A percentile compares a stretch with the other conserved stretches of the same genome.
Evolutionary conservation across 371 early-diverging fungal genomes (phyloP).

Genomic region (Thermomucor indicae-seudaticae): DNA sequence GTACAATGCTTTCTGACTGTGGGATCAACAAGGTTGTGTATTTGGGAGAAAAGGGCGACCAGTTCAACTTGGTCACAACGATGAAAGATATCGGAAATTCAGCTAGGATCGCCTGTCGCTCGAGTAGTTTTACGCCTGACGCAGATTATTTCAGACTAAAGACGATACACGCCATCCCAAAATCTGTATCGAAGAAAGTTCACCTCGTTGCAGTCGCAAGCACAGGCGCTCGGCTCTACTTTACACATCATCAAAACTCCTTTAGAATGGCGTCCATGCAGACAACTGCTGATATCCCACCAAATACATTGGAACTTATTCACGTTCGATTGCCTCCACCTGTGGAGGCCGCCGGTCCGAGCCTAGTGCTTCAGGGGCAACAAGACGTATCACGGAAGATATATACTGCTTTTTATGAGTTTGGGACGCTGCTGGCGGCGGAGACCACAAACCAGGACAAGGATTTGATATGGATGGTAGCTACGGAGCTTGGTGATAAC

Average conservation of each 20-base stretch:
- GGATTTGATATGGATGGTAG: slow-evolving; percentile 58
- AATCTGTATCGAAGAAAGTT: slow-evolving; percentile 55
- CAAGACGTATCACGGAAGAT: slow-evolving; percentile 18
- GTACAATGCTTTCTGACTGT: too few relatives aligned
- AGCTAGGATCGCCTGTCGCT: slow-evolving; percentile 46
- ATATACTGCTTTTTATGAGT: slow-evolving; percentile 58
- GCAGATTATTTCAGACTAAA: slow-evolving; percentile 46
- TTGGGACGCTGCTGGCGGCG: slow-evolving; percentile 65
- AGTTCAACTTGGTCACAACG: slow-evolving; percentile 28
- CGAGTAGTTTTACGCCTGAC: slow-evolving; percentile 33
- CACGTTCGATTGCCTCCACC: slow-evolving; percentile 71
- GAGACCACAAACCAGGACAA: slow-evolving; percentile 56
- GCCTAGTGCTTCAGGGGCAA: slow-evolving; percentile 3
- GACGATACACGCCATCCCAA: slow-evolving; percentile 63
- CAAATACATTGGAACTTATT: slow-evolving; percentile 58
- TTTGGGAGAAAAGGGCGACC: slow-evolving; percentile 15
- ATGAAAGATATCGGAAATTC: slow-evolving; percentile 42
- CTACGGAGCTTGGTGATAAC: slow-evolving; percentile 49
- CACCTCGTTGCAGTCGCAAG: slow-evolving; percentile 69
- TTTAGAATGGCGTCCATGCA: neutral
- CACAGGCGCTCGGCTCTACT: slow-evolving; percentile 73
- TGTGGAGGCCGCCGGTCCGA: slow-evolving; percentile 3
- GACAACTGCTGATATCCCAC: slow-evolving; percentile 13
- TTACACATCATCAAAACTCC: slow-evolving; percentile 44
- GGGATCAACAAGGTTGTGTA: slow-evolving; percentile 31